Percentiles rank a stretch among this genome's conserved stretches.
phyloP scores from a whole-genome alignment of 1,284 basidiomycete genomes.

The Albatrellus sp. region DNA sequence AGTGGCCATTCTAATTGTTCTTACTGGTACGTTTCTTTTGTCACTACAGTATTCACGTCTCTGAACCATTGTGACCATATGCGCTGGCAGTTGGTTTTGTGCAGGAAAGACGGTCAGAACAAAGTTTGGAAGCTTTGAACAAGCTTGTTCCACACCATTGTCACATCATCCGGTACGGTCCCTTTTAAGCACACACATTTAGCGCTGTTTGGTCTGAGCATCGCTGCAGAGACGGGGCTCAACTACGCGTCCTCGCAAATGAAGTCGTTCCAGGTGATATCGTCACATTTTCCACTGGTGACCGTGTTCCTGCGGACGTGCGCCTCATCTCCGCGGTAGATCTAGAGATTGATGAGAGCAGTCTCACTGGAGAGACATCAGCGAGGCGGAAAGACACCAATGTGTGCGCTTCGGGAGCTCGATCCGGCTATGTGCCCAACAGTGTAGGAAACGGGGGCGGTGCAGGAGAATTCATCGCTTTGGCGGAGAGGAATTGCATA shows the following conservation, averaged over 20 bases:
- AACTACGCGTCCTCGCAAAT: constrained; percentile 79
- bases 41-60: neutral
- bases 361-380: constrained; percentile 87
- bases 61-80: too few species aligned
- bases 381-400: constrained; percentile 63
- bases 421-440: neutral
- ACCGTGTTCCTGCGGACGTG: constrained; percentile 89
- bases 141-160: constrained; percentile 96
- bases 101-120: constrained; percentile 90
- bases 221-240: constrained; percentile 48
- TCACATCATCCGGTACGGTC: constrained; percentile 67
- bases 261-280: constrained; percentile 93
- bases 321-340: constrained; percentile 71
- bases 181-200: constrained; percentile 16
- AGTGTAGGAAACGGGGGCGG: constrained; percentile 5
- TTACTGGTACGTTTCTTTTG: constrained; percentile 58
- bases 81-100: constrained; percentile 74
- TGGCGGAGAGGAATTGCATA: constrained; percentile 83
- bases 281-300: constrained; percentile 83
- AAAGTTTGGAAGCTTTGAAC: constrained; percentile 89
- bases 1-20: constrained; percentile 86
- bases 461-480: constrained; percentile 37
- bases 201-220: constrained; percentile 3
- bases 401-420: constrained; percentile 24
- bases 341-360: constrained; percentile 92